phyloP scores from a whole-genome alignment of 495 filamentous ascomycete species.

The Hypomontagnella monticulosa region DNA sequence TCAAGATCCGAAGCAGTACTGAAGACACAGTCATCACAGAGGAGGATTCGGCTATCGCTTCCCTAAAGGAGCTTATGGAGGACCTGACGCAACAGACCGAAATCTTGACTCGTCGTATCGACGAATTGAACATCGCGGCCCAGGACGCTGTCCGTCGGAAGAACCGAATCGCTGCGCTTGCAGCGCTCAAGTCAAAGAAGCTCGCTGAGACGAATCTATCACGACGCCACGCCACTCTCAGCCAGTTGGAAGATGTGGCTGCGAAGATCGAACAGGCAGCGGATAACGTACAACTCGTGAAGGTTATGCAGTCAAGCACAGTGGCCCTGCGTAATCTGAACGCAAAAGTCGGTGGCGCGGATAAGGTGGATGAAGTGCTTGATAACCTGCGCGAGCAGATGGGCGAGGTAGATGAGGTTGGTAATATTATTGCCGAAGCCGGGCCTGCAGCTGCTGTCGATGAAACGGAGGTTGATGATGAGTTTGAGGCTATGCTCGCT shows the following conservation, averaged over 20 bases:
- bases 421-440: conserved; percentile 73
- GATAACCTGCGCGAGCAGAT: conserved; percentile 82
- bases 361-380: conserved; percentile 78
- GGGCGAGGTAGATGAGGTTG: conserved; percentile 82
- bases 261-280: conserved; percentile 83
- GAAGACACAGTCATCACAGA: conserved; percentile 65
- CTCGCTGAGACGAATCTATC: conserved; percentile 74
- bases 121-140: conserved; percentile 68
- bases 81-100: conserved; percentile 68
- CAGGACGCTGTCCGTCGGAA: conserved; percentile 73
- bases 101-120: conserved; percentile 61
- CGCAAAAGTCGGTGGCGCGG: conserved; percentile 76
- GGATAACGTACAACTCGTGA: conserved; percentile 81
- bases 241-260: conserved; percentile 85
- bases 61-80: conserved; percentile 72
- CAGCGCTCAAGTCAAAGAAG: conserved; percentile 84
- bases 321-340: conserved; percentile 77
- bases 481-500: conserved; percentile 79
- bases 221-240: conserved; percentile 72
- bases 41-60: conserved; percentile 83
- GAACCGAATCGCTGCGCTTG: conserved; percentile 76
- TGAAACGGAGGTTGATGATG: conserved; percentile 87
- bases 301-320: conserved; percentile 80
- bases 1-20: conserved; percentile 72
- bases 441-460: conserved; percentile 66